A percentile compares a stretch with the other conserved stretches of the same genome.
Evolutionary conservation across 1,284 basidiomycete genomes (phyloP).

Genomic region (Volvariella volvacea): DNA sequence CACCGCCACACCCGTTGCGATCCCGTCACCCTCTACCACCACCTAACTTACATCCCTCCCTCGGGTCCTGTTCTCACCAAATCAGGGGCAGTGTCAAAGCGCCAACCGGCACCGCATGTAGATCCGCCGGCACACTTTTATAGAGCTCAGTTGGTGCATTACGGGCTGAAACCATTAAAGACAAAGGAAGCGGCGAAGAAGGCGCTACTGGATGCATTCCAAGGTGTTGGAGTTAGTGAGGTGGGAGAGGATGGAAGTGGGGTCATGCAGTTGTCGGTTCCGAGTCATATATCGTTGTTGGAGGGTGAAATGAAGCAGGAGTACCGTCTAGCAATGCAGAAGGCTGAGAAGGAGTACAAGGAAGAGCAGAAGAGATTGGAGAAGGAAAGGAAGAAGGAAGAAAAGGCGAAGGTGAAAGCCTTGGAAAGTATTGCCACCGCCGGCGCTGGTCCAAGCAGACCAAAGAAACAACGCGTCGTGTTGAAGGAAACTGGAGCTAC

Average conservation of each 20-base stretch:
- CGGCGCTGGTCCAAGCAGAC: too few species aligned
- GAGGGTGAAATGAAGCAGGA: conserved; percentile 9
- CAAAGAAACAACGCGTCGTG: too few species aligned
- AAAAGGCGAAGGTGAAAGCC: too few species aligned
- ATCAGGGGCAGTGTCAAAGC: conserved; percentile 17
- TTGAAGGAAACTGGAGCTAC: too few species aligned
- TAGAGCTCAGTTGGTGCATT: conserved; percentile 11
- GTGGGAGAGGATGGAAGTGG: too few species aligned
- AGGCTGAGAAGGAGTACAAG: conserved; percentile 2
- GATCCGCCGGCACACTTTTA: conserved; percentile 13
- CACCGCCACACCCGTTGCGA: too few species aligned
- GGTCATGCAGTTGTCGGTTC: conserved; percentile 8
- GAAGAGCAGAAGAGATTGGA: not conserved
- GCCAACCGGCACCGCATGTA: conserved; percentile 16
- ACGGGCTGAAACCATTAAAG: conserved; percentile 11
- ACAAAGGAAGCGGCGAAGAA: conserved; percentile 9
- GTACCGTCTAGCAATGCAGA: conserved; percentile 6
- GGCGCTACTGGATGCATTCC: conserved; percentile 7
- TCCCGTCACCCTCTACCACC: too few species aligned
- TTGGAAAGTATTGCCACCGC: too few species aligned
- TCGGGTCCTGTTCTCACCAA: too few species aligned
- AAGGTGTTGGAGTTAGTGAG: conserved; percentile 6
- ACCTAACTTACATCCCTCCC: too few species aligned
- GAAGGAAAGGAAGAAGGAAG: too few species aligned
- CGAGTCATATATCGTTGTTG: conserved; percentile 6